A percentile compares a stretch with the other conserved stretches of the same genome.
phyloP scores from a whole-genome alignment of 345 rosid genomes.

The Pugionium dolabratum region DNA sequence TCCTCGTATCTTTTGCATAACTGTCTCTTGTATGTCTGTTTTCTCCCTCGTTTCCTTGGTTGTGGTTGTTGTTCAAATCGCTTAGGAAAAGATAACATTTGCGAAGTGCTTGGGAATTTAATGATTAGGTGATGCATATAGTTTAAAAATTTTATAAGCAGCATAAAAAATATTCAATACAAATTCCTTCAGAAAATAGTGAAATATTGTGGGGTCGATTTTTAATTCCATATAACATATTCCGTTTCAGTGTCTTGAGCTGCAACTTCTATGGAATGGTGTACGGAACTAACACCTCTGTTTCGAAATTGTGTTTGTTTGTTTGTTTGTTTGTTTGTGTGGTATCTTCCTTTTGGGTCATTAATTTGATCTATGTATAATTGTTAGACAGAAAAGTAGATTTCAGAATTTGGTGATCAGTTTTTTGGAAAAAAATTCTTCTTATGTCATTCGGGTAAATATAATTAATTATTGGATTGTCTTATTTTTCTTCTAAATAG shows the following conservation, averaged over 20 bases:
- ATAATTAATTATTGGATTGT: not conserved
- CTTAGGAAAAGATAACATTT: constrained; percentile 21
- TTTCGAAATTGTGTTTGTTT: constrained; percentile 9
- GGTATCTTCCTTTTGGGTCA: not conserved
- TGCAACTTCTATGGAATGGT: constrained; percentile 34
- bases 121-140: constrained; percentile 32
- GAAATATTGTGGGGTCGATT: constrained; percentile 12
- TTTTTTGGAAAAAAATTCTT: not conserved
- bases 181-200: not conserved
- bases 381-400: not conserved
- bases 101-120: constrained; percentile 14
- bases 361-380: constrained; percentile 9
- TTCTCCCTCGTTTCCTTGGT: constrained; percentile 6
- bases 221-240: constrained; percentile 19
- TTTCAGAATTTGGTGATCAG: not conserved
- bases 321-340: constrained; percentile 9
- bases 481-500: not conserved
- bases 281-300: constrained; percentile 22
- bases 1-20: constrained; percentile 27
- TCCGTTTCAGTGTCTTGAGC: constrained; percentile 38
- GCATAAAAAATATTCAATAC: not conserved
- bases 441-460: not conserved
- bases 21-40: constrained; percentile 26
- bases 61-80: constrained; percentile 18
- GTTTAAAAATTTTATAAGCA: constrained; percentile 15